phyloP scores from a whole-genome alignment of 495 filamentous ascomycete genomes.

The Penicillium steckii region DNA sequence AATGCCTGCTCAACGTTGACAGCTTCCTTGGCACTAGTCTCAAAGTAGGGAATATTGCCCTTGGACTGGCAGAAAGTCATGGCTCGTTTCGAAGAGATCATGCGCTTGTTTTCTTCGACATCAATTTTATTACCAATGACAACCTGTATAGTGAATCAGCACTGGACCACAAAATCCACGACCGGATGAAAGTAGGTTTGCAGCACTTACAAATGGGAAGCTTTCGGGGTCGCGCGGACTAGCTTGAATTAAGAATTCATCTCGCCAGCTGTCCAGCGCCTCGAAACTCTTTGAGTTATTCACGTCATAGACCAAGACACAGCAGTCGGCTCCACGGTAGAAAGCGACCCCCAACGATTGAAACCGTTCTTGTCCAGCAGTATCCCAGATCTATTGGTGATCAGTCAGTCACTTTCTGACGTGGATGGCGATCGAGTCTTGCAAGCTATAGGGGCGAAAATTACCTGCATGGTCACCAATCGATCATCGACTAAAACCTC shows the following conservation, averaged over 20 bases:
- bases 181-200: not conserved
- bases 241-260: constrained; percentile 98
- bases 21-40: constrained; percentile 98
- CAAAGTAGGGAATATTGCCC: constrained; percentile 96
- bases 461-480: constrained; percentile 96
- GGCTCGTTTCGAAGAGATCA: constrained; percentile 92
- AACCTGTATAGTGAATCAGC: constrained; percentile 47
- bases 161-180: not conserved
- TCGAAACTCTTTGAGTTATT: constrained; percentile 99
- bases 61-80: constrained; percentile 98
- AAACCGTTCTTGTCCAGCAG: constrained; percentile 95
- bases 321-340: constrained; percentile 98
- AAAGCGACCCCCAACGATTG: constrained; percentile 97
- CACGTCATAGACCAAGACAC: constrained; percentile 96
- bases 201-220: constrained; percentile 84
- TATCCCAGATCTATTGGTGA: constrained; percentile 83
- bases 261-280: constrained; percentile 95
- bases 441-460: constrained; percentile 16
- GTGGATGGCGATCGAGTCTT: not conserved
- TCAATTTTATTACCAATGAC: constrained; percentile 99
- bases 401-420: constrained; percentile 17
- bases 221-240: constrained; percentile 94
- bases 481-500: constrained; percentile 97
- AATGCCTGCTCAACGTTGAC: constrained; percentile 99
- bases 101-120: constrained; percentile 94